Conservation (phyloP, 2,329 filamentous ascomycete genomes). For the Elsinoe perseae region DNA sequence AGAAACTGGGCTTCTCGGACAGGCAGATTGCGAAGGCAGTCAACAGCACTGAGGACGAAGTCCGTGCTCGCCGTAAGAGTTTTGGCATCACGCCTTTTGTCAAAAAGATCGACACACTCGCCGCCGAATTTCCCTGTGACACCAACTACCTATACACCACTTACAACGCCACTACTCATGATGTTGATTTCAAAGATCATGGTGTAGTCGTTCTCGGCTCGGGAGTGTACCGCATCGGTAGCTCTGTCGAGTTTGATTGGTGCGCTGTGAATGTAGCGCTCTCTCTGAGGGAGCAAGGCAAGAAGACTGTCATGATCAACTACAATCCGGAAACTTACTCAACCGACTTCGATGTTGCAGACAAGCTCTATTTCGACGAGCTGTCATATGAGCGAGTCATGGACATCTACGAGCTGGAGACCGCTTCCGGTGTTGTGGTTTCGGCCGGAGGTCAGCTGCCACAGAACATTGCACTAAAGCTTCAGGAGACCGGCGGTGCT, state of each 20-base stretch:
- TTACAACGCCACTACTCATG: constrained; percentile 91
- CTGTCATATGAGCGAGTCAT: constrained; percentile 94
- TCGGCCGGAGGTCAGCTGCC: constrained; percentile 94
- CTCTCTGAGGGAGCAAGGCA: constrained; percentile 73
- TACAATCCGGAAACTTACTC: constrained; percentile 73
- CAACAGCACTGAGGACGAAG: constrained; percentile 78
- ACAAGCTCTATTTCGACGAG: constrained; percentile 95
- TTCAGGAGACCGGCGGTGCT: constrained; percentile 84
- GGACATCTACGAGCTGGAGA: constrained; percentile 96
- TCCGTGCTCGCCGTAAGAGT: constrained; percentile 72
- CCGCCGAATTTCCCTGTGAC: constrained; percentile 89
- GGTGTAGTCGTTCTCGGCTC: constrained; percentile 83
- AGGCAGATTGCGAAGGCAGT: constrained; percentile 86
- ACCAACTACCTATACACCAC: constrained; percentile 97
- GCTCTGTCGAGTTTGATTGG: constrained; percentile 98
- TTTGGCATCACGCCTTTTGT: constrained; percentile 93
- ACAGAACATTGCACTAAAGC: constrained; percentile 90
- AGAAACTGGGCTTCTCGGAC: constrained; percentile 97
- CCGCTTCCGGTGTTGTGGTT: constrained; percentile 77
- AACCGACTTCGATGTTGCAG: constrained; percentile 83
- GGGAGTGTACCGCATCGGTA: constrained; percentile 95
- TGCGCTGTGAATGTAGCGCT: constrained; percentile 87
- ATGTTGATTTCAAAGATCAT: constrained; percentile 88
- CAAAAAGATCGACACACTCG: constrained; percentile 96
- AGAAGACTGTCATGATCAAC: constrained; percentile 98